A percentile compares a stretch with the other conserved stretches of the same genome.
Evolutionary conservation across 768 basidiomycete species (phyloP).

Genomic region (Lactarius deliciosus): DNA sequence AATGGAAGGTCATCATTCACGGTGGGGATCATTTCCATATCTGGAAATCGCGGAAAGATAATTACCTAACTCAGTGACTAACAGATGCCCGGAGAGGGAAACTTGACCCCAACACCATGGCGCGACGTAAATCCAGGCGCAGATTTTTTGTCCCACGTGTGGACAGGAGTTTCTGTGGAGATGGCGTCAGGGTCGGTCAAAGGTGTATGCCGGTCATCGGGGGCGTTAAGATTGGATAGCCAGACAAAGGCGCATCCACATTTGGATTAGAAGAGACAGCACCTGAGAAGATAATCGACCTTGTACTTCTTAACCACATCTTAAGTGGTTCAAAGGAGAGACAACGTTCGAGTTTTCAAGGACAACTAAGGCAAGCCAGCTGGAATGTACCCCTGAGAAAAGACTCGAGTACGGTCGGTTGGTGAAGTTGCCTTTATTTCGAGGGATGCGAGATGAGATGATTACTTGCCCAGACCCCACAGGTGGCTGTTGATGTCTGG

Average conservation of each 20-base stretch:
- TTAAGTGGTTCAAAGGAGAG: neutral
- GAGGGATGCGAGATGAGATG: constrained; percentile 10
- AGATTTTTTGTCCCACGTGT: neutral
- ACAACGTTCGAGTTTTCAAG: neutral
- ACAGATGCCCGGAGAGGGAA: neutral
- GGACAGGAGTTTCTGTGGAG: neutral
- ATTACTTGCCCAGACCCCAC: constrained; percentile 6
- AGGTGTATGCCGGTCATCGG: neutral
- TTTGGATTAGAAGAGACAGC: neutral
- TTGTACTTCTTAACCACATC: neutral
- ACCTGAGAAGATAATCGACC: neutral
- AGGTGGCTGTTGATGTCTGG: neutral
- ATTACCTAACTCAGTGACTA: neutral
- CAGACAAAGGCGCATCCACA: neutral
- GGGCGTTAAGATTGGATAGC: neutral
- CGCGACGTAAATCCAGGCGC: neutral
- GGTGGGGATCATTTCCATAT: constrained; percentile 1
- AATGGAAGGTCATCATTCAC: constrained; percentile 15
- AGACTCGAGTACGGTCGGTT: neutral
- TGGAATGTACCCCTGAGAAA: neutral
- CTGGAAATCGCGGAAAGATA: neutral
- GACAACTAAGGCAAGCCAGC: neutral
- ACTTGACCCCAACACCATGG: neutral
- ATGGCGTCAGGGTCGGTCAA: neutral
- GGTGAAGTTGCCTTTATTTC: constrained; percentile 8